phyloP scores from a whole-genome alignment of 805 yeast species.

The Candida tibetensis region DNA sequence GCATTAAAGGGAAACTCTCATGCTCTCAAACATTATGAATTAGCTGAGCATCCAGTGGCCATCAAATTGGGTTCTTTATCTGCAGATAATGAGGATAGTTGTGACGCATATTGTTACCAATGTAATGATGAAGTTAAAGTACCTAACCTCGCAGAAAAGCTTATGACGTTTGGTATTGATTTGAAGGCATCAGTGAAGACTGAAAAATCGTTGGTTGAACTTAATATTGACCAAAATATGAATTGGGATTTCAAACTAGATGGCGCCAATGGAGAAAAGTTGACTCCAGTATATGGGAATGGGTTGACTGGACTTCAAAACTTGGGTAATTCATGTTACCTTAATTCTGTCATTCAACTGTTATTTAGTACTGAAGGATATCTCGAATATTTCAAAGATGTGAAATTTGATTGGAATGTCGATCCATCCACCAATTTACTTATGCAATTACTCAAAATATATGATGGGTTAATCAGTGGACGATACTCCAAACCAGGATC shows the following conservation, averaged over 20 bases:
- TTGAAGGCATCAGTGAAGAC: conserved; percentile 56
- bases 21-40: conserved; percentile 70
- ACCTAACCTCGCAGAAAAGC: conserved; percentile 47
- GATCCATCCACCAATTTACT: conserved; percentile 64
- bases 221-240: conserved; percentile 88
- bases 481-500: conserved; percentile 61
- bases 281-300: conserved; percentile 68
- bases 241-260: conserved; percentile 90
- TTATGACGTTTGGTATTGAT: conserved; percentile 68
- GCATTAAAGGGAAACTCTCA: conserved; percentile 87
- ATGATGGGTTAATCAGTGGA: conserved; percentile 77
- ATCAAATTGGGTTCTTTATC: conserved; percentile 89
- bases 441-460: conserved; percentile 76
- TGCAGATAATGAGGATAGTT: conserved; percentile 51
- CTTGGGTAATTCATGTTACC: conserved; percentile 89
- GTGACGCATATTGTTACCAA: conserved; percentile 84
- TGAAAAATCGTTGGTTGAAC: conserved; percentile 83
- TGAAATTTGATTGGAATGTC: conserved; percentile 25
- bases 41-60: conserved; percentile 70
- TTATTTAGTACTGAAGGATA: conserved; percentile 48
- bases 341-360: conserved; percentile 77
- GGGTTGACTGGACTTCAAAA: conserved; percentile 83
- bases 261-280: conserved; percentile 62
- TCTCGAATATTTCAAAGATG: conserved; percentile 37
- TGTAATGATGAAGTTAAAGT: conserved; percentile 89